These are phyloP conservation scores for Hyaloperonospora arabidopsidis DNA, from an alignment of 352 stramenopile genomes.

Conservation along the genomic window DNA sequence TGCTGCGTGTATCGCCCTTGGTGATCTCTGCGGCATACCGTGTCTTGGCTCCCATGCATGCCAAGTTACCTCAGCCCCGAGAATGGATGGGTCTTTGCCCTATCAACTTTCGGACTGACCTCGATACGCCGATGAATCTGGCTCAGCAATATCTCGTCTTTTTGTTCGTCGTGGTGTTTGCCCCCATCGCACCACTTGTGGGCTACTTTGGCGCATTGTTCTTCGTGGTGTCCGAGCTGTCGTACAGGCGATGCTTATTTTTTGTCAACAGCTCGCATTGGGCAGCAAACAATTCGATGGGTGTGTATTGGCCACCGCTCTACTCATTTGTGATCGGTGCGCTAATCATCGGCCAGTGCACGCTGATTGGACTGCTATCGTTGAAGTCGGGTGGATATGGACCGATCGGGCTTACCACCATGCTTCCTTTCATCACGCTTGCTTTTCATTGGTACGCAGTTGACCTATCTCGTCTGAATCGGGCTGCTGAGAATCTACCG, in stretches of 20 bases:
- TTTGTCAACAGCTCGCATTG: conserved; percentile 58
- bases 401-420: conserved; percentile 32
- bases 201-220: conserved; percentile 53
- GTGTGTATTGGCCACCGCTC: conserved; percentile 58
- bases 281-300: conserved; percentile 49
- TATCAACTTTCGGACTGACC: conserved; percentile 42
- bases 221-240: conserved; percentile 57
- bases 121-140: conserved; percentile 52
- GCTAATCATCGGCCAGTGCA: conserved; percentile 54
- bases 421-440: conserved; percentile 47
- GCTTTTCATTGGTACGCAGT: conserved; percentile 61
- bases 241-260: conserved; percentile 64
- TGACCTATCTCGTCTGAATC: conserved; percentile 41
- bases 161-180: conserved; percentile 63
- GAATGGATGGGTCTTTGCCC: conserved; percentile 52
- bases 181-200: conserved; percentile 65
- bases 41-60: conserved; percentile 44
- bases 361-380: conserved; percentile 57
- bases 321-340: conserved; percentile 60
- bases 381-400: conserved; percentile 49
- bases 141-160: conserved; percentile 70
- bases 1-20: conserved; percentile 51
- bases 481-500: conserved; percentile 43
- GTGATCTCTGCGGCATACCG: conserved; percentile 37
- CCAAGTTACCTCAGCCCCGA: conserved; percentile 34